Base-by-base conservation (phyloP, 768 basidiomycete species). In the Termitomyces sp. region DNA sequence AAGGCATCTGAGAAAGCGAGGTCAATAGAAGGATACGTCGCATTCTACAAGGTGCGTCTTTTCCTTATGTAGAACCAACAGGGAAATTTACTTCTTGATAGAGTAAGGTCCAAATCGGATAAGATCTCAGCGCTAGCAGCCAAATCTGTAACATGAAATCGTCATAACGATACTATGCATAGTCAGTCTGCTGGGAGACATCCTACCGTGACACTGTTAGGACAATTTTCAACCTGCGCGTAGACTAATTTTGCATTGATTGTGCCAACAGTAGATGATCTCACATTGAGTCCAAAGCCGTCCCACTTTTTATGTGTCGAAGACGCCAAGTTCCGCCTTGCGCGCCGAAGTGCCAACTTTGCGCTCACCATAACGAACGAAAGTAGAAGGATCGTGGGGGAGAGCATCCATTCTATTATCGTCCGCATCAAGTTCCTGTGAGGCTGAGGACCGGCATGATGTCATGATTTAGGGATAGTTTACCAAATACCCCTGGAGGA, bases 11-110 rank as follows among this genome's bases (percentile, higher is more conserved):
- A 79, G 4, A 79, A 77, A 59, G 89, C 88, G 0, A 74, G 80
- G 47, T 65, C 79, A 5, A 87, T 91, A 64, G 78, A 86, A 67
- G 76, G 76, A 10, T 82, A 84, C 64, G 75, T 91, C 21, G 91
- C 89, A 0, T 91, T 92, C 66, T 88, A 92, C 76, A 89, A 89
- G 79, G 88, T 82, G 44, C 55, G 59, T 34, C 5, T 12, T 34
- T 0, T 34, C 41, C 52, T 12, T 16, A 2, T 19, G 3, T 23
- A 19, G n/a, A 12, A 12, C 32, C n/a, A 16, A 28, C 10, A 25
- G 27, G 5, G 16, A 56, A 27, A 39, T 6, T 35, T 8, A 57
- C 16, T 9, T 23, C 8, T n/a, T 58, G 9, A 7, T 56, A 78
- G 74, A 74, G 69, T 61, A 78, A 77, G 59, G 77, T 75, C 17